Conservation (phyloP, 2,329 filamentous ascomycete genomes). For the Mycogone perniciosa region DNA sequence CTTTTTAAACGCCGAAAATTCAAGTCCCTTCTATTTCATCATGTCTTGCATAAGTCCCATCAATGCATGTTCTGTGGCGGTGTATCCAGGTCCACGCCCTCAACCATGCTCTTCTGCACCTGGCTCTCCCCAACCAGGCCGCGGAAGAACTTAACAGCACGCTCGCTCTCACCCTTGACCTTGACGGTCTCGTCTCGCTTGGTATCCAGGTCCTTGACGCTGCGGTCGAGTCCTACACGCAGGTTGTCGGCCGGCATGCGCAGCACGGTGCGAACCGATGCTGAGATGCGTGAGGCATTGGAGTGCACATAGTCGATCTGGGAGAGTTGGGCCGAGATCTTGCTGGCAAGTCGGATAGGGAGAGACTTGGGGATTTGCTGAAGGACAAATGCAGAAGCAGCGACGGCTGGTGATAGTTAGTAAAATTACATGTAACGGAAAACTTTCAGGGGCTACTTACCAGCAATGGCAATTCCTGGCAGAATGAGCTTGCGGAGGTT, state of each 20-base stretch:
- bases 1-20: constrained; percentile 13
- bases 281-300: constrained; percentile 78
- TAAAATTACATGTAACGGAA: neutral
- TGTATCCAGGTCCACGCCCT: constrained; percentile 47
- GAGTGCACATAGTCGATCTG: constrained; percentile 87
- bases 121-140: constrained; percentile 68
- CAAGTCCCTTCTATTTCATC: constrained; percentile 1
- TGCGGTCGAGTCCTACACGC: constrained; percentile 73
- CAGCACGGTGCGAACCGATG: constrained; percentile 81
- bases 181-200: constrained; percentile 80
- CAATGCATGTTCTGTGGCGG: constrained; percentile 25
- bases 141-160: constrained; percentile 82
- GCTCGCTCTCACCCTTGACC: constrained; percentile 74
- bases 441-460: constrained; percentile 46
- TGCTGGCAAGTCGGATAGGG: constrained; percentile 74
- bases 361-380: constrained; percentile 84
- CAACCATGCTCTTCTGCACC: constrained; percentile 43
- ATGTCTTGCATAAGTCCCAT: constrained; percentile 10
- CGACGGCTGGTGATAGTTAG: constrained; percentile 48
- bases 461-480: constrained; percentile 70
- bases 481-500: constrained; percentile 76
- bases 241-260: constrained; percentile 83
- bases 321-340: constrained; percentile 73
- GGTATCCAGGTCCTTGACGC: constrained; percentile 72
- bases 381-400: constrained; percentile 74